Conservation (phyloP, 164 flowering plant species). For the Umbilicus rupestris region DNA sequence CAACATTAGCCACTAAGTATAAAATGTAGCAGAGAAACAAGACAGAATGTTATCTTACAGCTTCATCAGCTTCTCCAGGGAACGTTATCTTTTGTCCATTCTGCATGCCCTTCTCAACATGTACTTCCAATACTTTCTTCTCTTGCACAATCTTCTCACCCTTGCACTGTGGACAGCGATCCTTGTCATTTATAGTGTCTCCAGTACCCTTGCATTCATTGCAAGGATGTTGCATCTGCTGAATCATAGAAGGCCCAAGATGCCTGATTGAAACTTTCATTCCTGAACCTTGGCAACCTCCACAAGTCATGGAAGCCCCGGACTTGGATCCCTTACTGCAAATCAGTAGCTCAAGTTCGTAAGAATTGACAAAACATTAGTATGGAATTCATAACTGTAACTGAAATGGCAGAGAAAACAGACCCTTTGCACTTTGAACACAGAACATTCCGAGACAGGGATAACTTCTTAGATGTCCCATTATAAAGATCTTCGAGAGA, state of each 20-base stretch:
- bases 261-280: slow-evolving; percentile 51
- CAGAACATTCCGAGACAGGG: slow-evolving; percentile 43
- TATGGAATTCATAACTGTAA: neutral
- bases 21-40: neutral
- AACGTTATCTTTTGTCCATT: slow-evolving; percentile 50
- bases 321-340: slow-evolving; percentile 52
- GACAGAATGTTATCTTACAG: slow-evolving; percentile 16
- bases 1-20: neutral
- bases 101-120: slow-evolving; percentile 52
- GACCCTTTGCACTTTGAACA: slow-evolving; percentile 57
- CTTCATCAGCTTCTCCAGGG: slow-evolving; percentile 60
- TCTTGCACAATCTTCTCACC: slow-evolving; percentile 47
- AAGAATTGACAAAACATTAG: neutral
- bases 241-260: slow-evolving; percentile 47
- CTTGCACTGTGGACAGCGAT: slow-evolving; percentile 40
- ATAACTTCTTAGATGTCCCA: slow-evolving; percentile 52
- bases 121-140: slow-evolving; percentile 41
- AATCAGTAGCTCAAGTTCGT: neutral
- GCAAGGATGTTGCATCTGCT: slow-evolving; percentile 46
- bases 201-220: slow-evolving; percentile 46
- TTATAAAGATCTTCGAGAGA: slow-evolving; percentile 43
- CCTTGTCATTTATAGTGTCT: slow-evolving; percentile 39
- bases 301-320: slow-evolving; percentile 46
- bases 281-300: slow-evolving; percentile 45
- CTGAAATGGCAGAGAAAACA: slow-evolving; percentile 9